Evolutionary conservation across 805 yeast genomes (phyloP).

Genomic region (Ogataea siamensis): DNA sequence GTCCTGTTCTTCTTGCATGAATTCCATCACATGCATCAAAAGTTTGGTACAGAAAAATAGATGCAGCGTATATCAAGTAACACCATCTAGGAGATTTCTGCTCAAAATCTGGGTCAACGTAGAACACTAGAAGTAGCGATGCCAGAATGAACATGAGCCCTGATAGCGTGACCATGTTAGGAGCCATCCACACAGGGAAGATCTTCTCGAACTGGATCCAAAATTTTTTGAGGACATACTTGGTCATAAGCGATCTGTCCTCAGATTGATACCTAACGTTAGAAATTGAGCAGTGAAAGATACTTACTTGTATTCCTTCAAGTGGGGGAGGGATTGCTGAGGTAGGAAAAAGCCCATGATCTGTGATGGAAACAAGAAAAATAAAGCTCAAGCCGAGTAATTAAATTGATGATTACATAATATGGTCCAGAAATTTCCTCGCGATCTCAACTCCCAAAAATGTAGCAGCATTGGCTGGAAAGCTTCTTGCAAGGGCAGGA

Average conservation of each 20-base stretch:
- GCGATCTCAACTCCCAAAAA: slow-evolving; percentile 93
- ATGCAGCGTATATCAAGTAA: slow-evolving; percentile 72
- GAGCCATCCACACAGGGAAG: slow-evolving; percentile 89
- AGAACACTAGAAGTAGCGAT: slow-evolving; percentile 63
- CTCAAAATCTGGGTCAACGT: slow-evolving; percentile 67
- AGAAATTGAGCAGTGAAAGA: not conserved
- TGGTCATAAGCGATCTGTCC: slow-evolving; percentile 77
- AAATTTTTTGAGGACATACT: slow-evolving; percentile 74
- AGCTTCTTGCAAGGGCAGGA: slow-evolving; percentile 89
- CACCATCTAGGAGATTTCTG: slow-evolving; percentile 71
- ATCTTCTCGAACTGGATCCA: slow-evolving; percentile 71
- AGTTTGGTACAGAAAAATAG: slow-evolving; percentile 87
- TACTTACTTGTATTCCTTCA: slow-evolving; percentile 46
- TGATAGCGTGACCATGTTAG: slow-evolving; percentile 79
- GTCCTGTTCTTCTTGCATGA: slow-evolving; percentile 95
- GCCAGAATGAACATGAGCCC: slow-evolving; percentile 72
- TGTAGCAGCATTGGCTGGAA: slow-evolving; percentile 99
- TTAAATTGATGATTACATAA: slow-evolving; percentile 5
- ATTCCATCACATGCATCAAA: slow-evolving; percentile 96
- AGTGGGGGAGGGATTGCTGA: slow-evolving; percentile 39
- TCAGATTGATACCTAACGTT: slow-evolving; percentile 56
- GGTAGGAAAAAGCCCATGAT: slow-evolving; percentile 51
- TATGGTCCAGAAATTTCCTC: slow-evolving; percentile 24
- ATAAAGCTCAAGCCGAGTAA: not conserved
- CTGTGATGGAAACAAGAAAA: not conserved